Base-by-base conservation (phyloP, 441 rosid species). In the Populus hybrid region DNA sequence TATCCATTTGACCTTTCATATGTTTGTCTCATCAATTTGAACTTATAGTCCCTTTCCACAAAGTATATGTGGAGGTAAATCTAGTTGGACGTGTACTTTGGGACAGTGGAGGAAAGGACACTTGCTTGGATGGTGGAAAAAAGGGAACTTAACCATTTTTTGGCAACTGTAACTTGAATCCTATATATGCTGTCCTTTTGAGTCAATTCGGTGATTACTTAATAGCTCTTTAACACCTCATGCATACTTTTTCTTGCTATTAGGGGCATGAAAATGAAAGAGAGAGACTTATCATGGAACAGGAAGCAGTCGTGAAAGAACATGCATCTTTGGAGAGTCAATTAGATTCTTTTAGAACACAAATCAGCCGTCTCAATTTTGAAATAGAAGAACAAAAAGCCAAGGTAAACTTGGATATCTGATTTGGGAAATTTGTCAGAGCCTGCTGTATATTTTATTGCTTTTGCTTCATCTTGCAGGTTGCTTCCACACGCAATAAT, bases 221-320 rank as follows among this genome's bases (percentile, higher is more conserved):
- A 67, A 23, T 42, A 26, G n/a, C 59, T 74, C 65, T 80, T 20
- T 76, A 59, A 77, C 54, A n/a, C 46, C 67, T 50, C 77, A 69
- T 81, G 79, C 40, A 84, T 76, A 46, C 57, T 46, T 46, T 46
- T 73, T 65, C 66, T 79, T 79, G 76, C 75, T 71, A 63, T 66
- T 73, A 97, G 97, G 89, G 90, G 64, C 96, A 91, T 86, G 92
- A 83, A 85, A 93, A 90, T 81, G 94, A 94, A 87, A 90, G 80
- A 46, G 98, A 97, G 85, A 93, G 85, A 82, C 93, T 95, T 74
- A 81, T 90, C 79, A 92, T 97, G 99, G 98, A 97, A 84, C 91
- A 89, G 87, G 98, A 97, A 86, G 99, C 97, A 46, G 88, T 91
- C 65, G 73, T 79, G 69, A 89, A 89, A 76, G 99, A 97, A 82